Conservation (phyloP, 805 yeast genomes). For the Suhomyces sp. region DNA sequence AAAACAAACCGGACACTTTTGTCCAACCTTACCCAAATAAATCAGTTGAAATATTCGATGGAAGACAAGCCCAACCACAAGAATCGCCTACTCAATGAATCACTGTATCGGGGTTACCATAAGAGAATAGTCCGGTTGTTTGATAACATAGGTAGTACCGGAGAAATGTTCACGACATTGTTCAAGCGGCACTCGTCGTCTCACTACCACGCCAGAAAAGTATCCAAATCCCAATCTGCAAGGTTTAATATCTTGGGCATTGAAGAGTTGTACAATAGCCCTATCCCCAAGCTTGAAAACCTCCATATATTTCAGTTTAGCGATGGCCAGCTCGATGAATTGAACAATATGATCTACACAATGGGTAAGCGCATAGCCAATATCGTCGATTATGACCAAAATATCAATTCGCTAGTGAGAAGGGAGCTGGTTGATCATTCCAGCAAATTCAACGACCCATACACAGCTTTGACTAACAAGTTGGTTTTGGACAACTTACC, state of each 20-base stretch:
- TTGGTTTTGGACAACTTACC: not conserved
- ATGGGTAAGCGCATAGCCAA: constrained; percentile 6
- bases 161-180: constrained; percentile 6
- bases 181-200: constrained; percentile 9
- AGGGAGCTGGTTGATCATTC: not conserved
- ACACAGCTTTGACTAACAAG: not conserved
- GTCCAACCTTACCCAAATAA: constrained; percentile 20
- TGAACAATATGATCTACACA: constrained; percentile 4
- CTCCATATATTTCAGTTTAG: constrained; percentile 9
- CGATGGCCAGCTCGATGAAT: constrained; percentile 11
- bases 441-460: not conserved
- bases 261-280: constrained; percentile 7
- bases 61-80: constrained; percentile 13
- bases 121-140: constrained; percentile 6
- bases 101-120: constrained; percentile 7
- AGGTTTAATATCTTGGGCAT: not conserved
- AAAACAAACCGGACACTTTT: constrained; percentile 12
- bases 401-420: not conserved
- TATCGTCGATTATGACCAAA: constrained; percentile 6
- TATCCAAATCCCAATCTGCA: constrained; percentile 10
- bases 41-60: constrained; percentile 11
- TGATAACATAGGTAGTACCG: constrained; percentile 8
- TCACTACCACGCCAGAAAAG: constrained; percentile 15
- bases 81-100: constrained; percentile 8
- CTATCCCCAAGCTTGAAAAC: constrained; percentile 6